These are phyloP conservation scores for Pyricularia sp. DNA, from an alignment of 2,329 filamentous ascomycete species.

Conservation along the genomic window DNA sequence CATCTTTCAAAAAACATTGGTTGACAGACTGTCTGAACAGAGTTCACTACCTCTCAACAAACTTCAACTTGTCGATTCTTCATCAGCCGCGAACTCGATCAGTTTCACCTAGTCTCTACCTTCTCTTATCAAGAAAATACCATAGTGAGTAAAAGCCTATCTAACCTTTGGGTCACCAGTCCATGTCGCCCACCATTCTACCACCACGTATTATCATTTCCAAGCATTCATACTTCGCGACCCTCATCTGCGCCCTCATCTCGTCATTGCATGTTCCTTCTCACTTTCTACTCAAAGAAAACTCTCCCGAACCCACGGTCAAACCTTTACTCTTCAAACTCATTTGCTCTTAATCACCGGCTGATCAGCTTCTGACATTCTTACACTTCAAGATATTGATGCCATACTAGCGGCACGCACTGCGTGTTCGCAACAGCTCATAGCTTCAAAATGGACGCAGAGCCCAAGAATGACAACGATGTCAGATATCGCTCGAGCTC, in stretches of 20 bases:
- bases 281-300: background rate
- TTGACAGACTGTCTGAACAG: background rate
- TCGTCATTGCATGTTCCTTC: background rate
- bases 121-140: background rate
- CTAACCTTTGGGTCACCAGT: background rate
- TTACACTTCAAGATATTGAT: background rate
- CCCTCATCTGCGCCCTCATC: background rate
- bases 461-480: background rate
- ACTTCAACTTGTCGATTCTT: background rate
- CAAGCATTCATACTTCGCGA: background rate
- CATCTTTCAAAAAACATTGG: background rate
- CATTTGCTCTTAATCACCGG: background rate
- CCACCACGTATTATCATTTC: background rate
- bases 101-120: background rate
- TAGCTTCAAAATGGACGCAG: background rate
- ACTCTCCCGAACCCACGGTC: background rate
- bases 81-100: background rate
- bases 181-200: background rate
- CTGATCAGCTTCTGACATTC: background rate
- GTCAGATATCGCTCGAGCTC: background rate
- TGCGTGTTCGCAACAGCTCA: background rate
- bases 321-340: background rate
- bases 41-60: background rate
- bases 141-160: background rate
- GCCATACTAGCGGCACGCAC: background rate